phyloP scores from a whole-genome alignment of 2,329 filamentous ascomycete species.

The Cladosporium colombiae region DNA sequence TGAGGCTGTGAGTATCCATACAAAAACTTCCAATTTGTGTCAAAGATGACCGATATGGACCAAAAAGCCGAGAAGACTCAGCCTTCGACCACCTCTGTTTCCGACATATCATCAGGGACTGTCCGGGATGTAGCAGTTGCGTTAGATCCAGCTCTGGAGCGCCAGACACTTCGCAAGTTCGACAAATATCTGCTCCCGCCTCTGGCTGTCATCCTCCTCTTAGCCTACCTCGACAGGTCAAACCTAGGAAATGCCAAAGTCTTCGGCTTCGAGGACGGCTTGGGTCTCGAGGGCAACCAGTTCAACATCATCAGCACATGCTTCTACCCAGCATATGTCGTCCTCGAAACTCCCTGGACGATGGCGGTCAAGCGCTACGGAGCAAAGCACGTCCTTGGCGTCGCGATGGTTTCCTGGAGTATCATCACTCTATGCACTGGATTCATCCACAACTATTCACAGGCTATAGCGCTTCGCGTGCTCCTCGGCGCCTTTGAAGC shows the following conservation, averaged over 20 bases:
- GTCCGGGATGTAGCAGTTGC: not conserved
- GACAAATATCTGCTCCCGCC: slow-evolving; percentile 25
- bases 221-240: slow-evolving; percentile 26
- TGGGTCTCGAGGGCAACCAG: slow-evolving; percentile 25
- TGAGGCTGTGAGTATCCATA: not conserved
- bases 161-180: slow-evolving; percentile 23
- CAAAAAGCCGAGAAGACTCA: not conserved
- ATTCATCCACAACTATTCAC: slow-evolving; percentile 35
- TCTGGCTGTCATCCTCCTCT: slow-evolving; percentile 23
- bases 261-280: slow-evolving; percentile 26
- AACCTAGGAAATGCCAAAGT: slow-evolving; percentile 27
- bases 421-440: slow-evolving; percentile 34
- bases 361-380: slow-evolving; percentile 32
- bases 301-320: slow-evolving; percentile 28
- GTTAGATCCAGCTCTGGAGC: slow-evolving; percentile 21
- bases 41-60: not conserved
- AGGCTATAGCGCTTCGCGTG: slow-evolving; percentile 34
- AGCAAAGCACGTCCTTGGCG: slow-evolving; percentile 27
- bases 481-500: slow-evolving; percentile 34
- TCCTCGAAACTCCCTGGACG: slow-evolving; percentile 26
- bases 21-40: not conserved
- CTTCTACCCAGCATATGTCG: slow-evolving; percentile 27
- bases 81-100: not conserved
- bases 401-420: slow-evolving; percentile 31
- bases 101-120: not conserved